Evolutionary conservation across 108 stramenopile species (phyloP).

Genomic region (Skeletonema potamos): DNA sequence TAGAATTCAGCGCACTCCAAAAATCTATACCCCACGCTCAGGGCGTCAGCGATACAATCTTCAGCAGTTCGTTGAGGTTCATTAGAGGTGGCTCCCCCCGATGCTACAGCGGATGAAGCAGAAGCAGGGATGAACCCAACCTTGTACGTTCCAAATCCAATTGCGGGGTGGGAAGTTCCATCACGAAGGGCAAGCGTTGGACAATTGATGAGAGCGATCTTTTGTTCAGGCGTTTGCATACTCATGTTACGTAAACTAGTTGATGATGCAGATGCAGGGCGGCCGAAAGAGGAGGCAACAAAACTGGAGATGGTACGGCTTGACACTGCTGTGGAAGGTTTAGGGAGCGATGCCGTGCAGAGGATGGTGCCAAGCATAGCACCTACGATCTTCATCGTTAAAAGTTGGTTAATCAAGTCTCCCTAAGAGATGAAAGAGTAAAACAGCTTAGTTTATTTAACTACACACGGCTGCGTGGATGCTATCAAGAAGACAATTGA

Average conservation of each 20-base stretch:
- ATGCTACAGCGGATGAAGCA: conserved; percentile 62
- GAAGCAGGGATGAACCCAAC: conserved; percentile 89
- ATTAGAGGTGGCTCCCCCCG: neutral
- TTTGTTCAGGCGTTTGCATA: conserved; percentile 4
- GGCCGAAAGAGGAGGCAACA: neutral
- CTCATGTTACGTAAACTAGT: neutral
- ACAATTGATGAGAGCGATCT: conserved; percentile 38
- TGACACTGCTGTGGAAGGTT: neutral
- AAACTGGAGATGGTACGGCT: neutral
- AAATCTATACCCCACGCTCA: conserved; percentile 78
- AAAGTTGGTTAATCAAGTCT: too few relatives aligned
- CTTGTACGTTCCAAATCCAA: conserved; percentile 94
- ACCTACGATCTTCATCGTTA: neutral
- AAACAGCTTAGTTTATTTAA: too few relatives aligned
- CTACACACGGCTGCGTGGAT: too few relatives aligned
- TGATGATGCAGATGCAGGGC: conserved; percentile 1
- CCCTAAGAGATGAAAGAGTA: too few relatives aligned
- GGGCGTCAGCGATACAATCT: conserved; percentile 82
- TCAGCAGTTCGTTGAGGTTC: conserved; percentile 55
- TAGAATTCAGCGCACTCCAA: conserved; percentile 94
- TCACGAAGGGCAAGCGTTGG: conserved; percentile 74
- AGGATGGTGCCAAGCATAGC: neutral
- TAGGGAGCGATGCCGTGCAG: neutral
- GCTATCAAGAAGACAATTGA: too few relatives aligned
- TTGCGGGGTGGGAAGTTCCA: conserved; percentile 73